phyloP scores from a whole-genome alignment of 2,329 filamentous ascomycete species.

The Cladosporium oxysporum region DNA sequence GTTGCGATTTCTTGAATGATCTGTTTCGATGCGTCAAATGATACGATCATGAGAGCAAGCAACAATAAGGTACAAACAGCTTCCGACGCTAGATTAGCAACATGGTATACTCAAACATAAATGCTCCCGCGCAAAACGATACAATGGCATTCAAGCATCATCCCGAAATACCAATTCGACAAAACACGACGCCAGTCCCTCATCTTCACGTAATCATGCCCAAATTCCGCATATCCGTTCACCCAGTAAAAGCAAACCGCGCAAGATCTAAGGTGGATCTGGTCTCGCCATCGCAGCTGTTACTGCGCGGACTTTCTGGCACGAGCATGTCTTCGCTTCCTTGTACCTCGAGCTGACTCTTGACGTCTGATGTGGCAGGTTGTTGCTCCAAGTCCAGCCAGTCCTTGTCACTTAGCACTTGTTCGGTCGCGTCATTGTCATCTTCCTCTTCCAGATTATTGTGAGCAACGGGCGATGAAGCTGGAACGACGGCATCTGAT shows the following conservation, averaged over 20 bases:
- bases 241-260: conserved; percentile 14
- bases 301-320: conserved; percentile 42
- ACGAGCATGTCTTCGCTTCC: conserved; percentile 52
- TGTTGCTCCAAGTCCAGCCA: conserved; percentile 30
- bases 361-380: conserved; percentile 21
- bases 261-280: not conserved
- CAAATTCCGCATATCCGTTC: not conserved
- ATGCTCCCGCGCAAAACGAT: not conserved
- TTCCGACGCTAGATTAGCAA: no score
- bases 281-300: conserved; percentile 1
- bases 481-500: conserved; percentile 18
- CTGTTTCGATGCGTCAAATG: no score
- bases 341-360: conserved; percentile 33
- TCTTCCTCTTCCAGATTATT: conserved; percentile 28
- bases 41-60: no score
- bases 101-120: not conserved
- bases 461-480: conserved; percentile 23
- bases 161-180: not conserved
- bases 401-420: conserved; percentile 28
- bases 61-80: no score
- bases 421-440: conserved; percentile 24
- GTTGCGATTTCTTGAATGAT: no score
- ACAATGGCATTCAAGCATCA: not conserved
- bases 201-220: conserved; percentile 2
- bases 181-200: not conserved